phyloP scores from a whole-genome alignment of 1,284 basidiomycete genomes.

The Pseudozyma tsukubaensis region DNA sequence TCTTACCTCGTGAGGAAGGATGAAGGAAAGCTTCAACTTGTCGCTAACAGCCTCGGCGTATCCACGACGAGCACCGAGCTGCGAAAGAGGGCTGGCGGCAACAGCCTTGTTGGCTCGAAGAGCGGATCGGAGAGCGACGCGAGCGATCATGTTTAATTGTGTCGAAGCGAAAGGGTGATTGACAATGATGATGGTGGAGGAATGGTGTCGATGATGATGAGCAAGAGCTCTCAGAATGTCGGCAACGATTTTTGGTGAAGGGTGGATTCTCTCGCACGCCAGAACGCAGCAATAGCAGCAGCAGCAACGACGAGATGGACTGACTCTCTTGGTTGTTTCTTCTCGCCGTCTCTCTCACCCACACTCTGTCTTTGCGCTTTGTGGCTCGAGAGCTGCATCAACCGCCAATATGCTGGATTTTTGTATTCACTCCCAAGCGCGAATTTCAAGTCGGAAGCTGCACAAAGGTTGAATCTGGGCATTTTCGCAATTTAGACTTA shows the following conservation, averaged over 20 bases:
- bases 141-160: slow-evolving; percentile 35
- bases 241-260: not conserved
- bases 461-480: not conserved
- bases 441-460: slow-evolving; percentile 12
- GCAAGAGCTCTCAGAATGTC: not conserved
- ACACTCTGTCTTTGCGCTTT: not conserved
- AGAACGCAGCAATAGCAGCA: slow-evolving; percentile 1
- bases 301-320: slow-evolving; percentile 5
- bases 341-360: slow-evolving; percentile 1
- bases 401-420: not conserved
- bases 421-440: not conserved
- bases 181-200: slow-evolving; percentile 8
- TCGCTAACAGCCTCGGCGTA: slow-evolving; percentile 68
- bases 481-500: slow-evolving; percentile 4
- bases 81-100: slow-evolving; percentile 24
- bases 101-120: slow-evolving; percentile 42
- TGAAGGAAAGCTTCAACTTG: slow-evolving; percentile 66
- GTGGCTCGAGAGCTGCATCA: not conserved
- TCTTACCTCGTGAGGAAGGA: slow-evolving; percentile 58
- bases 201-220: not conserved
- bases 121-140: slow-evolving; percentile 41
- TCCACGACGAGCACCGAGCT: slow-evolving; percentile 61
- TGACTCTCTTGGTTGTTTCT: slow-evolving; percentile 8
- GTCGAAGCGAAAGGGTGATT: not conserved
- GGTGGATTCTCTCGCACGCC: slow-evolving; percentile 32